A percentile compares a stretch with the other conserved stretches of the same genome.
These are phyloP conservation scores for Colletotrichum liaoningense DNA, from an alignment of 2,329 filamentous ascomycete species.

Conservation along the genomic window DNA sequence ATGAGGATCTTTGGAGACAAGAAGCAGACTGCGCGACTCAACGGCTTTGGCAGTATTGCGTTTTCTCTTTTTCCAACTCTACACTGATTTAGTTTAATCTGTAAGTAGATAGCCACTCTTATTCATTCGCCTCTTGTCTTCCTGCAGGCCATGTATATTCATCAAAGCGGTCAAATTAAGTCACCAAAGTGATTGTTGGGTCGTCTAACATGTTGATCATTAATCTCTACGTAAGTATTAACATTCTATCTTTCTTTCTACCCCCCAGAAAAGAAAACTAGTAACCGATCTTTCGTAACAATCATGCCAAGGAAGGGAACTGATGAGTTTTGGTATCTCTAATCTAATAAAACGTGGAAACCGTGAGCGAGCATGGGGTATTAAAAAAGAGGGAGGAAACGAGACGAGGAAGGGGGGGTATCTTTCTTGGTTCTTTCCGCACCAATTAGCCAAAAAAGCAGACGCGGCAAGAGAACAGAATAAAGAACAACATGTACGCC, in stretches of 20 bases:
- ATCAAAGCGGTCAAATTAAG: background rate
- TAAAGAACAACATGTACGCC: background rate
- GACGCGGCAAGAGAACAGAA: background rate
- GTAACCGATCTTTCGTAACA: background rate
- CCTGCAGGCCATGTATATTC: slow-evolving; percentile 3
- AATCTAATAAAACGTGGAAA: slow-evolving; percentile 7
- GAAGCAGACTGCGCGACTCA: background rate
- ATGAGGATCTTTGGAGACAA: background rate
- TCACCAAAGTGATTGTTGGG: background rate
- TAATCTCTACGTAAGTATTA: background rate
- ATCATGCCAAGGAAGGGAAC: background rate
- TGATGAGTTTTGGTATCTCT: slow-evolving; percentile 23
- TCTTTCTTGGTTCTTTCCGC: slow-evolving; percentile 26
- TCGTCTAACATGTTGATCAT: background rate
- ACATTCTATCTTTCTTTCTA: background rate
- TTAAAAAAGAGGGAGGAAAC: background rate
- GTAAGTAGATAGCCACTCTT: background rate
- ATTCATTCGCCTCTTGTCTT: background rate
- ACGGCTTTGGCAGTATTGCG: background rate
- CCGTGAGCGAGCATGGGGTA: slow-evolving; percentile 10
- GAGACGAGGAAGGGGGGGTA: slow-evolving; percentile 20
- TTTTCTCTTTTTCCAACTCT: background rate
- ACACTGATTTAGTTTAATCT: background rate
- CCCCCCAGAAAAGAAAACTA: background rate
- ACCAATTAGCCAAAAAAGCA: background rate